Evolutionary conservation across 176 grass and related monocot genomes (phyloP), one percentile per base, ranked within the genome.

Genomic region (Dactylis glomerata): DNA sequence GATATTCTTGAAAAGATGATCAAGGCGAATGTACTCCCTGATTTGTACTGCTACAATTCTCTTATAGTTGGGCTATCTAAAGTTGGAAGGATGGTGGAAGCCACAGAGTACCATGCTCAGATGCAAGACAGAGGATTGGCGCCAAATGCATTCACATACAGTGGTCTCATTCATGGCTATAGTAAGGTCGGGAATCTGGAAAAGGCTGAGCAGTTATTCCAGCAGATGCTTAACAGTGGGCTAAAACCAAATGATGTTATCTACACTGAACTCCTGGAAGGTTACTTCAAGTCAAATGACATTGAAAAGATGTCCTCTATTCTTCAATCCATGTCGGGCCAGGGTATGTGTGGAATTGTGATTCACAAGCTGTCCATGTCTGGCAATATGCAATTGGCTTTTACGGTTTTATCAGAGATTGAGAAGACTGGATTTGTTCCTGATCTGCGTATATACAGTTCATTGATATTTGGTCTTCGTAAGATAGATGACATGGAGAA

Each of bases 31-130:
- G 42, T 96, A 83, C 31, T 44, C 13, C 94, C 94, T 65, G 91
- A 96, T 80, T 76, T 92, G 88, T 82, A 85, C 76, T 93, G 91
- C 79, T 93, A 93, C 80, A 93, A 97, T 93, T 83, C 80, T 49
- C 80, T 97, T 42, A 89, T 97, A 68, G 73, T 79, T 71, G 94
- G 94, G 49, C 51, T 97, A 83, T 93, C 81, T 57, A 91, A 87
- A 61, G 82, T 64, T 44, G 84, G 94, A 81, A 84, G 89, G 47
- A 89, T 97, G 85, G 79, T 91, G 63, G 85, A 89, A 87, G 91
- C 88, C 13, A 79, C 58, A n/a, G 80, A 52, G 22, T 97, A 93
- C 87, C 88, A 73, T 28, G 56, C 30, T 23, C 76, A 92, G 85
- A 93, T 97, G 85, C 84, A 62, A 63, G 87, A 82, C 71, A 83